Base-by-base conservation (phyloP, 164 flowering plant species). In the Magnolia changhungtana region DNA sequence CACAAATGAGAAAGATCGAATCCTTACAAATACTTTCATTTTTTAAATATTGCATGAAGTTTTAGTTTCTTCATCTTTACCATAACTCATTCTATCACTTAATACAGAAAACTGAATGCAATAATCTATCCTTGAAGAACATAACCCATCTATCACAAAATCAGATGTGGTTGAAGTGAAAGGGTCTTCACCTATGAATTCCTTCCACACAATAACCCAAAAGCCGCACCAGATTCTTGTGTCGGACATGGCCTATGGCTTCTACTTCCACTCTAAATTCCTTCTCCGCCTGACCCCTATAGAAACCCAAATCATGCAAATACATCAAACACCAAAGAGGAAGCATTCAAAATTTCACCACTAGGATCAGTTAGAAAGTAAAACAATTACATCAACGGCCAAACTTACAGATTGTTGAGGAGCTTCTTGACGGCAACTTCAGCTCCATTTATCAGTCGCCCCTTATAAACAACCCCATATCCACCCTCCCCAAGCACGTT, bases 401-500 rank as follows among this genome's bases (percentile, higher is more conserved):
- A 69, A 61, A 71, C 95, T 90, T 87, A 93, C 98, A 90, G 70
- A 79, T 93, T 92, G 80, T 93, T 93, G 66, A 94, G 90, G 78
- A 94, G 90, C 79, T 89, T 94, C 84, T 94, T 94, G 78, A 94
- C 97, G 8, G 98, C 98, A 20, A 94, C 94, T 69, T 89, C 92
- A 65, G 94, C 84, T 73, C 97, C 95, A 85, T 94, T 94, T 73
- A 92, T 81, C 77, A 94, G 81, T 79, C 80, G 87, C 10, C 95
- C 98, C 79, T 69, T 80, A 73, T 90, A 94, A 69, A 94, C 98
- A 80, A 92, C 83, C 8, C 98, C 98, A 87, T 94, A 94, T 68
- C 98, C 98, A 82, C 98, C 98, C 80, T 94, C 98, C 31, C 98
- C 98, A 80, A 94, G 80, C 61, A 91, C 81, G 85, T 92, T 87